A percentile compares a stretch with the other conserved stretches of the same genome.
These are phyloP conservation scores for Prasinococcaceae sp. DNA, from an alignment of 139 green algal species.

Conservation along the genomic window DNA sequence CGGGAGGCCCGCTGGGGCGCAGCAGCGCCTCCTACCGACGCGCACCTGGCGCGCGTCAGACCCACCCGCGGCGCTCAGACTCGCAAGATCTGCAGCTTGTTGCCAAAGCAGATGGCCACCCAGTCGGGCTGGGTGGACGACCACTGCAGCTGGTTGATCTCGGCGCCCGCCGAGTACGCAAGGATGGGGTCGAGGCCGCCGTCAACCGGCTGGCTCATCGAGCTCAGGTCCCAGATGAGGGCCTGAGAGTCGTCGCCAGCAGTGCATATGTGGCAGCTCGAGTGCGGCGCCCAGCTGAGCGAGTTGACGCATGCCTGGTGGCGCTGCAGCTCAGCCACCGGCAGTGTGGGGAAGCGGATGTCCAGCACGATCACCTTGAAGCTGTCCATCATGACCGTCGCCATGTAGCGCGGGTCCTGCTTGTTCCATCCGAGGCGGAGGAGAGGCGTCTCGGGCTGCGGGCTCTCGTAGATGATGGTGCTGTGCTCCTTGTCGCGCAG, in stretches of 20 bases:
- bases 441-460: constrained; percentile 59
- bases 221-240: constrained; percentile 86
- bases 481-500: constrained; percentile 88
- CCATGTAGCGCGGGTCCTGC: constrained; percentile 91
- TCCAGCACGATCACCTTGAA: constrained; percentile 72
- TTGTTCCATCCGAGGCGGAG: constrained; percentile 93
- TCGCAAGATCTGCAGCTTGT: constrained; percentile 78
- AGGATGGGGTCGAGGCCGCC: constrained; percentile 74
- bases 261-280: constrained; percentile 76
- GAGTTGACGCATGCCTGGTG: constrained; percentile 59
- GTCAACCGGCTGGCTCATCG: constrained; percentile 38
- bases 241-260: constrained; percentile 71
- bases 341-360: constrained; percentile 76
- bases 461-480: constrained; percentile 94
- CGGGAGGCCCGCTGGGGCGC: too few species aligned
- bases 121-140: constrained; percentile 62
- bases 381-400: constrained; percentile 68
- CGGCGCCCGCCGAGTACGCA: constrained; percentile 69
- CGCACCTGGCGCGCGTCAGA: too few species aligned
- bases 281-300: constrained; percentile 88
- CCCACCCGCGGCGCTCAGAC: constrained; percentile 53
- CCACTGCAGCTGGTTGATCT: constrained; percentile 91
- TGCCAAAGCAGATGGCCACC: constrained; percentile 78
- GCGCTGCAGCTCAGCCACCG: constrained; percentile 67
- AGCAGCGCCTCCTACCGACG: too few species aligned